Percentiles rank a stretch among this genome's conserved stretches.
These are phyloP conservation scores for Taiwanofungus camphoratus DNA, from an alignment of 1,284 basidiomycete species.

Conservation along the genomic window DNA sequence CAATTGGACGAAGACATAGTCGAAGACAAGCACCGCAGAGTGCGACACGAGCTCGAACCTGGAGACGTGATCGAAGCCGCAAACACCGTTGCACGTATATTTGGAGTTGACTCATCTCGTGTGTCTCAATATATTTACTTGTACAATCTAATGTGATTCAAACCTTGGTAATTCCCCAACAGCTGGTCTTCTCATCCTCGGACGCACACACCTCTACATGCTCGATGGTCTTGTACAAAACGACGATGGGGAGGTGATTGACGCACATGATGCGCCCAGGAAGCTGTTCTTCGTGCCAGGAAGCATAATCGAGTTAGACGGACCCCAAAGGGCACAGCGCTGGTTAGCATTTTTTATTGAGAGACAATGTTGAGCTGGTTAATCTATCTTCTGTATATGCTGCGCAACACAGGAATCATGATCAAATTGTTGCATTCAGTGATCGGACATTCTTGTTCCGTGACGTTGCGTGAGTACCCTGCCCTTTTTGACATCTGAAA, in stretches of 20 bases:
- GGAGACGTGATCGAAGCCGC: slow-evolving; percentile 93
- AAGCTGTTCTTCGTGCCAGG: slow-evolving; percentile 82
- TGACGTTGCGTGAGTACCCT: slow-evolving; percentile 71
- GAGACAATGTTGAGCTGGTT: too few species aligned
- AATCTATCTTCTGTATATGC: too few species aligned
- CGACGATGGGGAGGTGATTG: slow-evolving; percentile 83
- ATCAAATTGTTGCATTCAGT: slow-evolving; percentile 73
- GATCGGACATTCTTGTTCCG: slow-evolving; percentile 86
- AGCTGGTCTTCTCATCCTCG: slow-evolving; percentile 87
- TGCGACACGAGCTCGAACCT: slow-evolving; percentile 82
- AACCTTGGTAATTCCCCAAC: slow-evolving; percentile 2
- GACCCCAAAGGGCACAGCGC: slow-evolving; percentile 69
- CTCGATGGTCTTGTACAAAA: slow-evolving; percentile 91
- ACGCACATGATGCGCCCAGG: slow-evolving; percentile 81
- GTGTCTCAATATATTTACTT: not conserved
- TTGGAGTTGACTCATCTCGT: slow-evolving; percentile 87
- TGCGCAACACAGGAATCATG: slow-evolving; percentile 76
- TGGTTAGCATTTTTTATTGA: slow-evolving; percentile 47
- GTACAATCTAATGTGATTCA: not conserved
- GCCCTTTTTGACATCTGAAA: not conserved
- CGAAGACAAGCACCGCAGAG: slow-evolving; percentile 73
- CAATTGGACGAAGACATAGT: slow-evolving; percentile 65
- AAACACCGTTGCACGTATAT: slow-evolving; percentile 78
- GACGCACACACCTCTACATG: slow-evolving; percentile 83
- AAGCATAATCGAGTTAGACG: slow-evolving; percentile 74